Evolutionary conservation across 2,329 filamentous ascomycete genomes (phyloP), one percentile per base, ranked within the genome.

Genomic region (Boeremia lycopersici): DNA sequence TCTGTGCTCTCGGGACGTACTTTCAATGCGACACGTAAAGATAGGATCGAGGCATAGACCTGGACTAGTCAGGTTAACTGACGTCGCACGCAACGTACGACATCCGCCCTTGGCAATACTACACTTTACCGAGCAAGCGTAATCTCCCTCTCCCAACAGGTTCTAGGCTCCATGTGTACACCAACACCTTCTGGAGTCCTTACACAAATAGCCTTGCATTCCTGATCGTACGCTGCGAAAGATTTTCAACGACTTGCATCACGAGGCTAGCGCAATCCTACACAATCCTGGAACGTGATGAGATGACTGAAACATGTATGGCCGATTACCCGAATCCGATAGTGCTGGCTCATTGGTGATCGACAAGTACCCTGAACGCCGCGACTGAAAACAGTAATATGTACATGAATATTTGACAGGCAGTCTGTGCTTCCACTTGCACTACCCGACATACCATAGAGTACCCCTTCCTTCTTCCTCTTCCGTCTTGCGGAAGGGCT

Each of bases 401-500:
- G 46, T 55, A 55, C 52, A 55, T 47, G 42, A 43, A 43, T 36
- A 35, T 47, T 40, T 55, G 40, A 55, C 36, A 50, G 31, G 33
- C 53, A 28, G 42, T 47, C 43, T 51, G 53, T 56, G 48, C 53
- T 35, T 43, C 39, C 5, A 2, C 41, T 33, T 49, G 52, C 46
- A 53, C 52, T 67, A 68, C 36, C 56, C 57, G 45, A 68, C 57
- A 60, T 67, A 72, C 60, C 68, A 71, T 40, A 66, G 43, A 52
- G 60, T 59, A 43, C 61, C 60, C 48, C 64, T 59, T 48, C 63
- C 64, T 13, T 72, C 64, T 53, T 71, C 69, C 33, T 68, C 66
- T 48, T 70, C 64, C 8, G 64, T 62, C 42, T 60, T 63, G 13
- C 61, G 61, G 49, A 69, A 72, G 7, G 53, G 54, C 42, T 71